Conservation (phyloP, 2,329 filamentous ascomycete genomes). For the Alternaria arborescens region DNA sequence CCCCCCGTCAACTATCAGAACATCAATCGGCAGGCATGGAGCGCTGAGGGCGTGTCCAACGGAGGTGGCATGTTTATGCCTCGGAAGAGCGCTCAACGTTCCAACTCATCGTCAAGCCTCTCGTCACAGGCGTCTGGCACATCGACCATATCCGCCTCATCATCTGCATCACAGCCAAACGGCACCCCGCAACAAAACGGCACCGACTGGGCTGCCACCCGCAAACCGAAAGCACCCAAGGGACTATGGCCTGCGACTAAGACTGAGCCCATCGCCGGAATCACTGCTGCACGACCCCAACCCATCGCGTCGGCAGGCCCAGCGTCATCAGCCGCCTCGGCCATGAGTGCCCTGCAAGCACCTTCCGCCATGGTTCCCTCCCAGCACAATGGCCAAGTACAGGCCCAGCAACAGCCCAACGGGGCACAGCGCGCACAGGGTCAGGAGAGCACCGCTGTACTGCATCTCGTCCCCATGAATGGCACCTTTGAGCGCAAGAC, state of each 20-base stretch:
- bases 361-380: slow-evolving; percentile 70
- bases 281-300: slow-evolving; percentile 69
- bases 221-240: slow-evolving; percentile 60
- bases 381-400: slow-evolving; percentile 72
- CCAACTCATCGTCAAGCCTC: slow-evolving; percentile 90
- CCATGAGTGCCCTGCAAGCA: slow-evolving; percentile 70
- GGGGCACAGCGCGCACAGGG: slow-evolving; percentile 58
- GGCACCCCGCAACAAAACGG: slow-evolving; percentile 57
- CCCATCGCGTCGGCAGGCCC: slow-evolving; percentile 66
- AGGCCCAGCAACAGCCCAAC: slow-evolving; percentile 63
- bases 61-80: slow-evolving; percentile 82
- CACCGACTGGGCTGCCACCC: slow-evolving; percentile 52
- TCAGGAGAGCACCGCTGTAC: slow-evolving; percentile 74
- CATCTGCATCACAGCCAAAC: slow-evolving; percentile 69
- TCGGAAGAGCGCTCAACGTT: slow-evolving; percentile 82
- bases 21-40: slow-evolving; percentile 69
- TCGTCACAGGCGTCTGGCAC: slow-evolving; percentile 69
- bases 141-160: slow-evolving; percentile 65
- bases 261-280: slow-evolving; percentile 69
- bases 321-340: slow-evolving; percentile 66
- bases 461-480: slow-evolving; percentile 89
- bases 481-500: slow-evolving; percentile 97
- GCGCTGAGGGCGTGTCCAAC: slow-evolving; percentile 66
- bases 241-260: slow-evolving; percentile 73
- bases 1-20: slow-evolving; percentile 70